Base-by-base conservation (phyloP, 495 filamentous ascomycete species). In the Aspergillus nanangensis region DNA sequence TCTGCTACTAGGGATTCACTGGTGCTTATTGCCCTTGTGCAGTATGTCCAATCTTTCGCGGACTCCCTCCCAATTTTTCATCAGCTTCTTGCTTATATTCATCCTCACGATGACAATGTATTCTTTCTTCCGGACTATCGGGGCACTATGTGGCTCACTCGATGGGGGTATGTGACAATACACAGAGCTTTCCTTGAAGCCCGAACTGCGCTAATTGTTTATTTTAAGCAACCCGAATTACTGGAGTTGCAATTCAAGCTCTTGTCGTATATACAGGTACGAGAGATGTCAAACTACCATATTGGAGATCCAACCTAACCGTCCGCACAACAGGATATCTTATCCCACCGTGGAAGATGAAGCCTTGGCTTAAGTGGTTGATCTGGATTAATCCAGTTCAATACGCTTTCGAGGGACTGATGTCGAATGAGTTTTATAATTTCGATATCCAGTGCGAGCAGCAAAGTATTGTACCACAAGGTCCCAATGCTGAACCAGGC, bases 51-150 rank as follows among this genome's bases (percentile, higher is more conserved):
- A 79, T 20, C 78, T 95, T 10, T 66, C 77, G 21, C 67, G 81
- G 20, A 82, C 82, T 1, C 66, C 88, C 4, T 87, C 84, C 3
- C 86, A 91, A 44, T 95, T 94, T 66, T 94, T 95, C 62, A 94
- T 91, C 49, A 80, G 73, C 33, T 60, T 86, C 3, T 64, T 92
- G 2, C 77, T 88, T 45, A 62, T 71, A 15, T 74, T 71, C 42
- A 64, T 67, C 1, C 60, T 85, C 2, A 90, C 87, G 0, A 79
- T 93, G 75, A 80, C 78, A 0, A 87, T 88, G 73, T 90, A 86
- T 47, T 78, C 87, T 0, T 83, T 93, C 53, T 94, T 93, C 68
- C 75, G 90, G 38, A 72, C 84, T 22, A 65, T 92, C 19, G 87
- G 87, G 0, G 71, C 87, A 1, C 50, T 86, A 19, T 80, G 77